Evolutionary conservation across 2,329 filamentous ascomycete genomes (phyloP), one percentile per base, ranked within the genome.

Genomic region (Ascochyta rabiei): DNA sequence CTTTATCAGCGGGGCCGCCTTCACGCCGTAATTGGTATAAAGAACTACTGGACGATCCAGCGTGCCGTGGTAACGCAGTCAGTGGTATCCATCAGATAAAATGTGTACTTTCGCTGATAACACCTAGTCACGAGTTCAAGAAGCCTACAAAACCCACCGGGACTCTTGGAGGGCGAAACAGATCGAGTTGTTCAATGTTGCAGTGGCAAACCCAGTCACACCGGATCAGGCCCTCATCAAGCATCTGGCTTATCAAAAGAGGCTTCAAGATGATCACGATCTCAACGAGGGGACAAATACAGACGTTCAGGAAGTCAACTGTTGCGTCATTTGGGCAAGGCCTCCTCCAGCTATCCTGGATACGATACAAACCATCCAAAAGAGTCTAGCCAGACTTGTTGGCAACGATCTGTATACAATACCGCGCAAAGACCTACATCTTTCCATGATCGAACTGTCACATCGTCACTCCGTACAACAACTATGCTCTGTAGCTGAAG

Each of bases 401-500:
- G 53, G 55, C 34, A 6, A 41, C 8, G 48, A 60, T 40, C 13
- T 60, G 16, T 38, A 63, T 37, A 6, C 39, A 4, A 61, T 63
- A 3, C 54, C 60, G 24, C 6, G 35, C 2, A 9, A 45, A 7
- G 24, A 58, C 35, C 26, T 62, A 6, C 60, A 60, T 23, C 33
- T 62, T 33, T 56, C 60, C 13, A 42, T 62, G 8, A 50, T 61
- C 26, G 58, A 61, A 39, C 49, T 61, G 12, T 51, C 57, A 12
- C 60, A 63, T 34, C 53, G 58, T n/a, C 58, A 63, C 21, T 28
- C 54, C 3, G 45, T 61, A 6, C n/a, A 42, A 2, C 41, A 57
- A 16, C 48, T 61, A 6, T 46, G 39, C 24, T 24, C 38, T 12
- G 46, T 57, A 3, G 31, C 31, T n/a, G 19, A 39, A n/a, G 35